Percentiles rank a stretch among this genome's conserved stretches.
These are phyloP conservation scores for Thermothielavioides terrestris DNA, from an alignment of 495 filamentous ascomycete species.

Conservation along the genomic window DNA sequence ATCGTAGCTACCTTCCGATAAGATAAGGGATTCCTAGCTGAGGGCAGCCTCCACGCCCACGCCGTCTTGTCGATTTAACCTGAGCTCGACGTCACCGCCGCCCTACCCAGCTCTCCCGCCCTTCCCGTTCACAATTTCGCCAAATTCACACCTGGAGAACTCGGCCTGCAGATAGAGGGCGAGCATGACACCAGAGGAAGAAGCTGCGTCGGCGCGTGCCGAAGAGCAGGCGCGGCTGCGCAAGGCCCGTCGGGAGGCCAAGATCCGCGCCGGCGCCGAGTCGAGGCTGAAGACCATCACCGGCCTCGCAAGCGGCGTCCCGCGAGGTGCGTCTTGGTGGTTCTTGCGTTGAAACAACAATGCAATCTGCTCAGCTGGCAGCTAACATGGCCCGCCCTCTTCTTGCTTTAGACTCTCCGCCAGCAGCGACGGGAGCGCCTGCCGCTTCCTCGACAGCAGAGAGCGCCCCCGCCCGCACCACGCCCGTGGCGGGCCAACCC, in stretches of 20 bases:
- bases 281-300: slow-evolving; percentile 80
- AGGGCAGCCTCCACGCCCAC: too few species aligned
- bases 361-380: too few species aligned
- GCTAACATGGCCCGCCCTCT: too few species aligned
- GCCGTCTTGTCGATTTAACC: not conserved
- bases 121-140: too few species aligned
- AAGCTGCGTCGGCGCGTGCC: slow-evolving; percentile 51
- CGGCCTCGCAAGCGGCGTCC: slow-evolving; percentile 59
- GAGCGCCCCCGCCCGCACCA: not conserved
- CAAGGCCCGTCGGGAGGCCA: slow-evolving; percentile 83
- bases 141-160: not conserved
- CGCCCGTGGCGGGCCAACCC: slow-evolving; percentile 6
- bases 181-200: slow-evolving; percentile 25
- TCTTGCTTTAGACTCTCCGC: too few species aligned
- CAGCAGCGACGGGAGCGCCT: slow-evolving; percentile 8
- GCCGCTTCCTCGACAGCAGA: not conserved
- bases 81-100: slow-evolving; percentile 9
- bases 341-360: too few species aligned
- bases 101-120: too few species aligned
- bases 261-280: slow-evolving; percentile 74
- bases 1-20: too few species aligned
- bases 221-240: slow-evolving; percentile 72
- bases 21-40: not conserved
- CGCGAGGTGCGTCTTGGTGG: slow-evolving; percentile 35
- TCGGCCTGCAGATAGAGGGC: too few species aligned